Percentiles rank a stretch among this genome's conserved stretches.
phyloP scores from a whole-genome alignment of 176 grass and related monocot genomes.

The Saccharum officinarum region DNA sequence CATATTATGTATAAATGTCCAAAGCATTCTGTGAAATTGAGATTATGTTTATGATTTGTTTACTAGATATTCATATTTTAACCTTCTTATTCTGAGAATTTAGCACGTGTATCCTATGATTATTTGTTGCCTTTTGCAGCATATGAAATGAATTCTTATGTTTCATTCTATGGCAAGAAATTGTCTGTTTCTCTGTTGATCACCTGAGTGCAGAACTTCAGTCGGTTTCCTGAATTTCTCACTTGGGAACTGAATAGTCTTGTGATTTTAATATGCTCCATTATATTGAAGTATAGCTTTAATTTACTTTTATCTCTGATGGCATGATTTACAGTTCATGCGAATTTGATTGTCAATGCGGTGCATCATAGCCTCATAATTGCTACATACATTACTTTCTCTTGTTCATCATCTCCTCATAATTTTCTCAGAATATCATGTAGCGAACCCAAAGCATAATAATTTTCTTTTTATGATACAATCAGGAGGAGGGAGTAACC shows the following conservation, averaged over 20 bases:
- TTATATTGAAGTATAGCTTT: neutral
- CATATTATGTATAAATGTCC: neutral
- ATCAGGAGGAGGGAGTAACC: constrained; percentile 81
- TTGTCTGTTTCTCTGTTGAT: neutral
- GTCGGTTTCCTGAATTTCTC: neutral
- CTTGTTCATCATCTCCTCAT: no score
- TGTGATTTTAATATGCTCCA: neutral
- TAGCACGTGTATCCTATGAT: no score
- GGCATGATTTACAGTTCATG: neutral
- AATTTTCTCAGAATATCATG: no score
- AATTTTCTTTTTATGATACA: constrained; percentile 26
- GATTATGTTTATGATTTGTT: neutral
- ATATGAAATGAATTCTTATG: neutral
- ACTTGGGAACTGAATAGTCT: neutral
- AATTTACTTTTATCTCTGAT: neutral
- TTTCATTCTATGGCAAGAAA: neutral
- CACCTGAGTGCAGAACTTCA: neutral
- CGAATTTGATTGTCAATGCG: neutral
- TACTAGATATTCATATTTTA: neutral
- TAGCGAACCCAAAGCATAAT: neutral
- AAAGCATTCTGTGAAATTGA: neutral
- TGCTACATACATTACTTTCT: no score
- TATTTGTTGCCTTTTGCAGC: neutral
- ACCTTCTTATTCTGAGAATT: no score
- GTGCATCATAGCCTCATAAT: no score